phyloP scores from a whole-genome alignment of 2,329 filamentous ascomycete species.

The Cladophialophora bantiana region DNA sequence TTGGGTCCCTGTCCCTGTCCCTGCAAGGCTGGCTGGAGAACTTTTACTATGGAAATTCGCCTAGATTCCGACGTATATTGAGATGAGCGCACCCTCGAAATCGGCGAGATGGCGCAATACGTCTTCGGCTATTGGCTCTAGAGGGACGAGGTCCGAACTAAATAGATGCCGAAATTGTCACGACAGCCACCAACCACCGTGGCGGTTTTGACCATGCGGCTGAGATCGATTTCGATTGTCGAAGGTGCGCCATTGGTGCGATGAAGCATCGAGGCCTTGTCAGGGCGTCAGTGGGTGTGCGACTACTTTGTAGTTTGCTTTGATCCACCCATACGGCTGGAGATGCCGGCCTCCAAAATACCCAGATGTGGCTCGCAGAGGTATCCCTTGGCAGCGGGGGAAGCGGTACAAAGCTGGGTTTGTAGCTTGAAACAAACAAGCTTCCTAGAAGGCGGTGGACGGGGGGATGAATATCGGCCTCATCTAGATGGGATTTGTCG shows the following conservation, averaged over 20 bases:
- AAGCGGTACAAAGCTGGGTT: background rate
- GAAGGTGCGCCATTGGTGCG: constrained; percentile 2
- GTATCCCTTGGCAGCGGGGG: background rate
- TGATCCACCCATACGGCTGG: background rate
- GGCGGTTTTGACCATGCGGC: constrained; percentile 3
- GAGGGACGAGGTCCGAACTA: background rate
- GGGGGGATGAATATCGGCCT: background rate
- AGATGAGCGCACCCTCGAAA: constrained; percentile 7
- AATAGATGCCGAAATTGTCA: constrained; percentile 14
- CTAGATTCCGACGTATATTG: background rate
- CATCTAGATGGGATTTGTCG: background rate
- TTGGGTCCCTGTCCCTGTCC: constrained; percentile 4
- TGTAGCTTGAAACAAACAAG: background rate
- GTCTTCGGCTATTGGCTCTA: constrained; percentile 12
- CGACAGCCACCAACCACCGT: constrained; percentile 3
- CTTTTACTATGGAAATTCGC: background rate
- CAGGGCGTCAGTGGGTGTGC: background rate
- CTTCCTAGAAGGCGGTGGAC: background rate
- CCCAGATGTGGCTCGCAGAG: constrained; percentile 17
- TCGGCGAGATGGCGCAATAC: constrained; percentile 9
- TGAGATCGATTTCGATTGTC: constrained; percentile 20
- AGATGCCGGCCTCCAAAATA: constrained; percentile 1
- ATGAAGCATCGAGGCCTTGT: background rate
- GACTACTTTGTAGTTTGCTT: background rate
- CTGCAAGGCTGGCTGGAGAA: constrained; percentile 21